phyloP scores from a whole-genome alignment of 805 yeast species.

The Candida qinlingensis region DNA sequence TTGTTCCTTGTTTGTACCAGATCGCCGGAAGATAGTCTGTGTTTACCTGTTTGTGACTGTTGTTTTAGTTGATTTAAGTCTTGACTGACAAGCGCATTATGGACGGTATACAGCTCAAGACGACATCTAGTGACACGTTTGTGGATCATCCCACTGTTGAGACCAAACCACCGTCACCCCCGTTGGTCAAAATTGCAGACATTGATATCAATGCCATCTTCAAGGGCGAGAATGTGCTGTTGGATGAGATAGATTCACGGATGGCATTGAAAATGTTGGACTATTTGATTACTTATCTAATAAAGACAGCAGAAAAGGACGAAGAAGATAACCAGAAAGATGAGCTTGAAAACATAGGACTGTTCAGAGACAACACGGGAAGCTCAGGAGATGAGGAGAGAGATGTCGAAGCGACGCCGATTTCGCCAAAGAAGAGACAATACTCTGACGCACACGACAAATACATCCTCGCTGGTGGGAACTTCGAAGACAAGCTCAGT shows the following conservation, averaged over 20 bases:
- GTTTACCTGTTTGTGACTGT: background rate
- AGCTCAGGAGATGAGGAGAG: conserved; percentile 2
- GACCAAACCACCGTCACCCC: conserved; percentile 10
- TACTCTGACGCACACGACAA: background rate
- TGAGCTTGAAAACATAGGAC: background rate
- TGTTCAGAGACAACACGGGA: background rate
- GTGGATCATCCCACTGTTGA: conserved; percentile 1
- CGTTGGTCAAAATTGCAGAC: conserved; percentile 5
- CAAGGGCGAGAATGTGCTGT: background rate
- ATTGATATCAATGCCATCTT: conserved; percentile 10
- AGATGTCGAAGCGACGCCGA: conserved; percentile 7
- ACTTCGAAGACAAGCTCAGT: background rate
- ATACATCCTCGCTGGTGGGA: background rate
- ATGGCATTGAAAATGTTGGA: conserved; percentile 10
- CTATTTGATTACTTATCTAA: conserved; percentile 1
- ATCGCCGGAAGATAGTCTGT: background rate
- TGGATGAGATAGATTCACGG: conserved; percentile 6
- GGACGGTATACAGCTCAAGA: conserved; percentile 7
- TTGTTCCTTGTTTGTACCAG: no score
- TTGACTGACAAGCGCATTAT: background rate
- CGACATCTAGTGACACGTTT: conserved; percentile 3
- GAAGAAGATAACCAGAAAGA: background rate
- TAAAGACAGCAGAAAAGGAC: background rate
- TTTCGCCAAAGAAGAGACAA: conserved; percentile 16
- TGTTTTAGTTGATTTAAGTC: background rate